Percentiles rank a stretch among this genome's conserved stretches.
phyloP scores from a whole-genome alignment of 371 early-diverging fungal species.

The Mortierella sp. region DNA sequence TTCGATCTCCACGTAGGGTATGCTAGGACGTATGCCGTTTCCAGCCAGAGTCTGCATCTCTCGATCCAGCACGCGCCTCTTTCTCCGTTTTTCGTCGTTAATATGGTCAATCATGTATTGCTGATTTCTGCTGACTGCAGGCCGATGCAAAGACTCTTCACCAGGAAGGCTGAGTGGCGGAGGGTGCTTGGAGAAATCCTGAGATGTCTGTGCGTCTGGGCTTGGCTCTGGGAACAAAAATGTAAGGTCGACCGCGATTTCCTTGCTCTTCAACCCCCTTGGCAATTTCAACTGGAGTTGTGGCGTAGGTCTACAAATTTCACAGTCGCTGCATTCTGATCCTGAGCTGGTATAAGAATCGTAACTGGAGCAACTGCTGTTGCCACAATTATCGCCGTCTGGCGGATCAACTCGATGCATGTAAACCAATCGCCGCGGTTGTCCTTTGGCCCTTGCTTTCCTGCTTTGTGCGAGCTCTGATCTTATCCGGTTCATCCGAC shows the following conservation, averaged over 20 bases:
- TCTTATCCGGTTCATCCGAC: conserved; percentile 38
- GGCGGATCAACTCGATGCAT: conserved; percentile 1
- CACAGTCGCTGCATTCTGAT: conserved; percentile 49
- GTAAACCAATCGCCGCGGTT: conserved; percentile 10
- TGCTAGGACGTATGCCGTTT: conserved; percentile 16
- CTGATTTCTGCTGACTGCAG: conserved; percentile 16
- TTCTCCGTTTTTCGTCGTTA: conserved; percentile 36
- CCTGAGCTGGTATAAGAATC: conserved; percentile 51
- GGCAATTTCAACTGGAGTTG: conserved; percentile 4
- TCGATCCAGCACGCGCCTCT: conserved; percentile 33
- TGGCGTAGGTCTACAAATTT: conserved; percentile 23
- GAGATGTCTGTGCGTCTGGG: background rate
- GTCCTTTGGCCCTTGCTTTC: conserved; percentile 3
- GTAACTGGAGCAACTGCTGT: conserved; percentile 49
- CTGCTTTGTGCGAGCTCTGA: conserved; percentile 34
- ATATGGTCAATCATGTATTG: conserved; percentile 40
- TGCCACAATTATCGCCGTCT: conserved; percentile 26
- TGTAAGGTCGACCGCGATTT: conserved; percentile 29
- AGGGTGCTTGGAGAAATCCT: background rate
- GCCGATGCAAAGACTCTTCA: conserved; percentile 7
- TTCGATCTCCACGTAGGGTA: conserved; percentile 25
- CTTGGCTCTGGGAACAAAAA: conserved; percentile 28
- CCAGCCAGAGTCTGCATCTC: conserved; percentile 28
- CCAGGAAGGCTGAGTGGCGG: background rate
- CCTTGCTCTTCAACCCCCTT: conserved; percentile 25